phyloP scores from a whole-genome alignment of 73 alveolate genomes.

The Uronychia binucleata region DNA sequence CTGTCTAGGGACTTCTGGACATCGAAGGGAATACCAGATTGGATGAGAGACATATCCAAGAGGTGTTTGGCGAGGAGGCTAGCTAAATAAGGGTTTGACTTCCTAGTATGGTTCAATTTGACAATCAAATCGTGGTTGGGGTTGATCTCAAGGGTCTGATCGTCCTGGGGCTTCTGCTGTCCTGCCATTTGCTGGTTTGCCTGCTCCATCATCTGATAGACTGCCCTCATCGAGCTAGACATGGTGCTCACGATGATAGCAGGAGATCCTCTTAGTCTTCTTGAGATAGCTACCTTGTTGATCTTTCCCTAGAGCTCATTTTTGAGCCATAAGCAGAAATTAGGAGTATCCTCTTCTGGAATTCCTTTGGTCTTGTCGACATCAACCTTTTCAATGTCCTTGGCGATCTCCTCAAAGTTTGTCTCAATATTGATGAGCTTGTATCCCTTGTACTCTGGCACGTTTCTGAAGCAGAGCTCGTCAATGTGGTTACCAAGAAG shows the following conservation, averaged over 20 bases:
- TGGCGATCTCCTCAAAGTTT: slow-evolving; percentile 55
- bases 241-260: slow-evolving; percentile 71
- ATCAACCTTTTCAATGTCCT: slow-evolving; percentile 45
- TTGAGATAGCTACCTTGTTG: slow-evolving; percentile 71
- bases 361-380: slow-evolving; percentile 34
- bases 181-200: slow-evolving; percentile 16
- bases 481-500: slow-evolving; percentile 75
- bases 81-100: slow-evolving; percentile 45
- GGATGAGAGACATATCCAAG: slow-evolving; percentile 58
- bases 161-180: too few species aligned
- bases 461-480: slow-evolving; percentile 72
- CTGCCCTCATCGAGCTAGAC: slow-evolving; percentile 77
- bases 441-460: slow-evolving; percentile 64
- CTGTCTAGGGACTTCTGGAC: slow-evolving; percentile 17
- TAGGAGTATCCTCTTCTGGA: slow-evolving; percentile 77
- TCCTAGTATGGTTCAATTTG: slow-evolving; percentile 55
- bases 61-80: slow-evolving; percentile 35
- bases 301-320: slow-evolving; percentile 70
- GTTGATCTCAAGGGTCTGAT: slow-evolving; percentile 74
- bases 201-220: slow-evolving; percentile 70
- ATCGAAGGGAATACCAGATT: slow-evolving; percentile 62
- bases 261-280: slow-evolving; percentile 68
- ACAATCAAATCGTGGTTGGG: slow-evolving; percentile 72
- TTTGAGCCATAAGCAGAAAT: slow-evolving; percentile 85
- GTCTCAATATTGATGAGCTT: slow-evolving; percentile 77